Evolutionary conservation across 2,329 filamentous ascomycete species (phyloP).

Genomic region (Fusarium sp.): DNA sequence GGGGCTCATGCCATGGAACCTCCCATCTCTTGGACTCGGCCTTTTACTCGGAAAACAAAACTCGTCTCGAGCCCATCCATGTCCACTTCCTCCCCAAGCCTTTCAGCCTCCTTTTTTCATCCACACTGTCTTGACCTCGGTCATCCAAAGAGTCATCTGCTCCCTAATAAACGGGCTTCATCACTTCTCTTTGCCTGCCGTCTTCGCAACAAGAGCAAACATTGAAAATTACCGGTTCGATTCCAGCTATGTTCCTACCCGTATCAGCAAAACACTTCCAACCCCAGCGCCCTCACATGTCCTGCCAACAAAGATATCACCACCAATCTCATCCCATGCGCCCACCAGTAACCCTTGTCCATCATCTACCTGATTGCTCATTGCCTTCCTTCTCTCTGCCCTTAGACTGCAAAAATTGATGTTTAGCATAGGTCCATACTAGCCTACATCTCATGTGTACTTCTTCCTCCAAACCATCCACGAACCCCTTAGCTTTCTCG

Average conservation of each 20-base stretch:
- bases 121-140: background rate
- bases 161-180: background rate
- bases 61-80: background rate
- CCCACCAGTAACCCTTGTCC: background rate
- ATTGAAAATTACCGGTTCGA: background rate
- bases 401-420: background rate
- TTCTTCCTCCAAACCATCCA: background rate
- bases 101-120: background rate
- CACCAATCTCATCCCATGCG: background rate
- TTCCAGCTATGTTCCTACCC: background rate
- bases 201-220: background rate
- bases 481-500: background rate
- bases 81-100: background rate
- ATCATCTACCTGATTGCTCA: background rate
- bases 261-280: background rate
- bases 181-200: background rate
- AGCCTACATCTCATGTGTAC: background rate
- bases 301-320: background rate
- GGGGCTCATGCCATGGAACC: background rate
- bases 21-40: background rate
- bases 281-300: background rate
- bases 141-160: background rate
- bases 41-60: background rate
- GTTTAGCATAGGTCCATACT: background rate
- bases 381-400: background rate